phyloP scores from a whole-genome alignment of 2,329 filamentous ascomycete genomes.

The Ambrosiella xylebori region DNA sequence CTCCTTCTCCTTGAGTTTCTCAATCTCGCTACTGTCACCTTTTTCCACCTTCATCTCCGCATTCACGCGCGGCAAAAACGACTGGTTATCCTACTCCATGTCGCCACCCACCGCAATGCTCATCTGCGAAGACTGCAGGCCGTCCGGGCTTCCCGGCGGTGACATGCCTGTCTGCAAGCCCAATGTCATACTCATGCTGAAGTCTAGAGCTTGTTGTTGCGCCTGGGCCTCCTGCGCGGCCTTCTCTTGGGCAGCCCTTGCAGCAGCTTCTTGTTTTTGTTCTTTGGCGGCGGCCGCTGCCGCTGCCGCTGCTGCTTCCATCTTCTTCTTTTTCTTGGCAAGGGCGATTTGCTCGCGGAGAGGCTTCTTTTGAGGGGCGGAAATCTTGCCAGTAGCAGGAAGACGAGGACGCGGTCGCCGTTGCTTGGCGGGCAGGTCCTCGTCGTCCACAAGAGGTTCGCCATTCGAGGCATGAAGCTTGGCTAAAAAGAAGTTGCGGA shows the following conservation, averaged over 20 bases:
- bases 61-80: conserved; percentile 1
- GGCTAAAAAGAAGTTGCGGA: conserved; percentile 78
- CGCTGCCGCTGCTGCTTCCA: conserved; percentile 30
- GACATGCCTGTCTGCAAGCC: background rate
- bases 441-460: conserved; percentile 59
- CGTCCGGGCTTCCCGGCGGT: conserved; percentile 3
- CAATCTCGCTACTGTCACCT: background rate
- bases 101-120: conserved; percentile 13
- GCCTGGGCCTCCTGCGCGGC: conserved; percentile 6
- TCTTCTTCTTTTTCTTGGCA: conserved; percentile 77
- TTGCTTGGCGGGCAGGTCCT: conserved; percentile 87
- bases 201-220: conserved; percentile 5
- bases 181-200: conserved; percentile 5
- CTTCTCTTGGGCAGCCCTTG: background rate
- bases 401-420: conserved; percentile 51
- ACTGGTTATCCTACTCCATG: conserved; percentile 10
- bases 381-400: conserved; percentile 66
- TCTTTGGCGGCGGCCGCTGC: conserved; percentile 2
- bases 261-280: background rate
- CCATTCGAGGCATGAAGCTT: conserved; percentile 69
- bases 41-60: background rate
- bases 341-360: conserved; percentile 67
- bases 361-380: conserved; percentile 65
- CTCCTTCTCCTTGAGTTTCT: background rate
- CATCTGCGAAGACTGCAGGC: conserved; percentile 10